These are phyloP conservation scores for Hanseniaspora guilliermondii DNA, from an alignment of 805 yeast genomes.

Conservation along the genomic window DNA sequence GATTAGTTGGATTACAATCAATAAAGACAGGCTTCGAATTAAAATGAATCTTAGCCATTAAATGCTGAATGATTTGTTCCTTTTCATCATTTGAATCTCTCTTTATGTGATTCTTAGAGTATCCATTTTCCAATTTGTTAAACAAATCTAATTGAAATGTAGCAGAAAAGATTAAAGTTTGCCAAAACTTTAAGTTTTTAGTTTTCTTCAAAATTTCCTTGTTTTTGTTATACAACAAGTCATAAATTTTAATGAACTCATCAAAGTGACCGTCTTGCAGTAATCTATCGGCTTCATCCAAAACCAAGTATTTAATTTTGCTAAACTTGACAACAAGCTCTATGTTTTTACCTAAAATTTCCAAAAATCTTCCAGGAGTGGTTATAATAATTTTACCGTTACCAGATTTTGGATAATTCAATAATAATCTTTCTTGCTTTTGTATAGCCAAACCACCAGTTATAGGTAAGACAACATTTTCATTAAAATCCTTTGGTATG, in stretches of 20 bases:
- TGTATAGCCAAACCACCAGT: slow-evolving; percentile 95
- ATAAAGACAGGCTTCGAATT: slow-evolving; percentile 56
- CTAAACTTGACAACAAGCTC: slow-evolving; percentile 32
- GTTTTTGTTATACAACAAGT: slow-evolving; percentile 37
- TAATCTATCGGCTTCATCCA: slow-evolving; percentile 93
- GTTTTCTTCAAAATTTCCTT: slow-evolving; percentile 19
- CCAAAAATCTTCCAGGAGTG: slow-evolving; percentile 89
- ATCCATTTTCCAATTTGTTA: slow-evolving; percentile 47
- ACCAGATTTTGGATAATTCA: slow-evolving; percentile 33
- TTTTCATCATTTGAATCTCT: slow-evolving; percentile 25
- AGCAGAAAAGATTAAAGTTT: slow-evolving; percentile 88
- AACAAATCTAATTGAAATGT: slow-evolving; percentile 78
- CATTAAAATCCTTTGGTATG: slow-evolving; percentile 32
- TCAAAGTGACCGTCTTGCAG: slow-evolving; percentile 94
- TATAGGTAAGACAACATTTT: slow-evolving; percentile 56
- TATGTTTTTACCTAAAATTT: slow-evolving; percentile 54
- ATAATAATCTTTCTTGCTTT: slow-evolving; percentile 73
- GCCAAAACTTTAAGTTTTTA: slow-evolving; percentile 45
- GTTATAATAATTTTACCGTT: slow-evolving; percentile 75
- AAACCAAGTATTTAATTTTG: slow-evolving; percentile 41
- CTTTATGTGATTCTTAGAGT: slow-evolving; percentile 23
- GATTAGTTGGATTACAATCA: slow-evolving; percentile 78
- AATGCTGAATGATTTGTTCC: slow-evolving; percentile 51
- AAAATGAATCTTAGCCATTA: slow-evolving; percentile 61
- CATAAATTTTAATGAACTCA: slow-evolving; percentile 73